phyloP scores from a whole-genome alignment of 495 filamentous ascomycete species.

The Xylaria castorea region DNA sequence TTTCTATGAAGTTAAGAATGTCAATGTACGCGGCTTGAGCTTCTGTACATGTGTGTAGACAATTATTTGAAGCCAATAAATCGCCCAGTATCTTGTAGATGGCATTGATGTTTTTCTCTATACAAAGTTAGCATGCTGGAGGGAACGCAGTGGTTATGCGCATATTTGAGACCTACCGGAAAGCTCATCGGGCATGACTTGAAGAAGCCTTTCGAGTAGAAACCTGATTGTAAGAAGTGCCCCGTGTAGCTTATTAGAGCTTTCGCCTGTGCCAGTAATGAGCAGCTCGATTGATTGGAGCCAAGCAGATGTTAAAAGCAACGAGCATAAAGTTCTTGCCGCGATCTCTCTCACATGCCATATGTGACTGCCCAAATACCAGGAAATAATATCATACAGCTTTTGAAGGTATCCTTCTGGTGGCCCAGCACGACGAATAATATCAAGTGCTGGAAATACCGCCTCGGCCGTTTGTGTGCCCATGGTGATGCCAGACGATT shows the following conservation, averaged over 20 bases:
- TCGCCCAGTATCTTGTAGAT: conserved; percentile 27
- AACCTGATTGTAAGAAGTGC: conserved; percentile 64
- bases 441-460: conserved; percentile 86
- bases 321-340: conserved; percentile 76
- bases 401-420: conserved; percentile 53
- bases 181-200: conserved; percentile 45
- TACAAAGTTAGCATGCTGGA: conserved; percentile 6
- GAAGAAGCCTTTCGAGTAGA: conserved; percentile 55
- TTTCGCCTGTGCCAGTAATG: conserved; percentile 44
- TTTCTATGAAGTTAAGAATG: conserved; percentile 45
- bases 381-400: conserved; percentile 56
- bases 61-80: conserved; percentile 25
- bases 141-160: not conserved
- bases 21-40: conserved; percentile 50
- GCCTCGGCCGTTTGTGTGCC: conserved; percentile 65
- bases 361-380: conserved; percentile 71
- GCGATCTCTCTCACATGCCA: conserved; percentile 94
- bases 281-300: conserved; percentile 55
- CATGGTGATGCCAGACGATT: conserved; percentile 45
- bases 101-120: conserved; percentile 31
- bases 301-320: conserved; percentile 63
- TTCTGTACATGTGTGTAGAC: conserved; percentile 43
- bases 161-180: conserved; percentile 35
- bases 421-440: conserved; percentile 71
- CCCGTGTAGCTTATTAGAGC: conserved; percentile 68